Percentiles rank a stretch among this genome's conserved stretches.
Conservation (phyloP, 129 eudicot species). For the Heracleum sosnowskyi region DNA sequence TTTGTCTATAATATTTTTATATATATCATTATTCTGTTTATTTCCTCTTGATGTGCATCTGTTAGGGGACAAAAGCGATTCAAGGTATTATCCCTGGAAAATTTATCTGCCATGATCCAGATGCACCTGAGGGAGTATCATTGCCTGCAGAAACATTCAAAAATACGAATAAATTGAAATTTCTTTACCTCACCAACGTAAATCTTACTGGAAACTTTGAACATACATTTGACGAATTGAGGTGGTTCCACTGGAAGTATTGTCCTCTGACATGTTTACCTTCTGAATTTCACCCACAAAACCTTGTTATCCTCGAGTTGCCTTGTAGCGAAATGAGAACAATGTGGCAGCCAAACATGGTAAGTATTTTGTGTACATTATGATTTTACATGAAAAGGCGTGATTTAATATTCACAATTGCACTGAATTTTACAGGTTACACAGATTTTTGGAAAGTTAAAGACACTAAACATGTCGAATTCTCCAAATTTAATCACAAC, state of each 20-base stretch:
- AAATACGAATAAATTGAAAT: neutral
- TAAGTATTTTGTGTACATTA: neutral
- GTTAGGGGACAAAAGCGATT: neutral
- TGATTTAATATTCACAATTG: neutral
- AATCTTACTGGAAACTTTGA: neutral
- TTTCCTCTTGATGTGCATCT: neutral
- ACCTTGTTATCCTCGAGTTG: neutral
- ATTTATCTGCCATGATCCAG: too few relatives aligned
- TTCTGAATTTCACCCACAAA: neutral
- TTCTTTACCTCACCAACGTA: neutral
- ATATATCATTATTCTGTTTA: too few relatives aligned
- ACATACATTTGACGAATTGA: neutral
- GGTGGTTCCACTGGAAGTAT: neutral
- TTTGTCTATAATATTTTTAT: neutral
- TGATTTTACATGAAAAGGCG: neutral
- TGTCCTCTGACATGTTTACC: neutral
- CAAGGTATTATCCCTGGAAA: neutral
- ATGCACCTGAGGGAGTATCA: neutral
- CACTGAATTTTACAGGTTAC: neutral
- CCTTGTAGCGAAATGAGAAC: neutral
- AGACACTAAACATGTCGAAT: conserved; percentile 8
- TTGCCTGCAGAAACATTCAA: neutral
- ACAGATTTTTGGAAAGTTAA: conserved; percentile 8
- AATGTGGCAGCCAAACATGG: neutral
- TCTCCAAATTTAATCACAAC: conserved; percentile 9